Conservation (phyloP, 2,329 filamentous ascomycete genomes). For the Xylogone sp. region DNA sequence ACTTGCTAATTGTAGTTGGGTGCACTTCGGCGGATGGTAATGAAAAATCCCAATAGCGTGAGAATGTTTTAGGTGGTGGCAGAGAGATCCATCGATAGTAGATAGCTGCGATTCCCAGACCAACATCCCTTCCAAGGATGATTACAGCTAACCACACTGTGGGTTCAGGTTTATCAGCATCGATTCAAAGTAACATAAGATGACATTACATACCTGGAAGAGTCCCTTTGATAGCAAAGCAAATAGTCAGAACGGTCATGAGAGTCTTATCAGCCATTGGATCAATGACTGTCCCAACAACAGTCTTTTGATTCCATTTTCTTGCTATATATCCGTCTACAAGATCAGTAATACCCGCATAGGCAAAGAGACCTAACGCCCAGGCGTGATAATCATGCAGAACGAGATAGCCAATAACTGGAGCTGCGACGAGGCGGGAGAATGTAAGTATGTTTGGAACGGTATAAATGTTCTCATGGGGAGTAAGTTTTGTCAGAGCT, state of each 20-base stretch:
- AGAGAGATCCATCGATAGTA: constrained; percentile 96
- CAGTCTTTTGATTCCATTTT: constrained; percentile 81
- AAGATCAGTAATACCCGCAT: constrained; percentile 87
- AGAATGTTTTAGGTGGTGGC: constrained; percentile 87
- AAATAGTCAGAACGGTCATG: constrained; percentile 90
- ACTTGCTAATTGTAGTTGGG: constrained; percentile 80
- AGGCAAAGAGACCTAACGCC: constrained; percentile 83
- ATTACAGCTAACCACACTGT: constrained; percentile 82
- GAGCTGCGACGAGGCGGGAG: constrained; percentile 77
- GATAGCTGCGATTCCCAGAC: constrained; percentile 78
- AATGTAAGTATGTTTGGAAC: constrained; percentile 92
- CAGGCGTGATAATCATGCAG: constrained; percentile 75
- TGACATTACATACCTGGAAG: constrained; percentile 64
- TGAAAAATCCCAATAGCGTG: constrained; percentile 95
- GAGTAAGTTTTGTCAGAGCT: constrained; percentile 24
- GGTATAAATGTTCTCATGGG: constrained; percentile 92
- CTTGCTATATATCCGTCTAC: constrained; percentile 94
- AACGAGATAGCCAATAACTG: constrained; percentile 83
- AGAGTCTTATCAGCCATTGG: constrained; percentile 96
- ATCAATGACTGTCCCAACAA: constrained; percentile 91
- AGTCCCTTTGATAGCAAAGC: constrained; percentile 75
- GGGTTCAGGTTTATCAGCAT: background rate
- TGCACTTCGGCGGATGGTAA: constrained; percentile 82
- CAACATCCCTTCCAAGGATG: constrained; percentile 84
- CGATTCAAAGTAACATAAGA: background rate